phyloP scores from a whole-genome alignment of 768 basidiomycete species.

The Leccinum variicolor region DNA sequence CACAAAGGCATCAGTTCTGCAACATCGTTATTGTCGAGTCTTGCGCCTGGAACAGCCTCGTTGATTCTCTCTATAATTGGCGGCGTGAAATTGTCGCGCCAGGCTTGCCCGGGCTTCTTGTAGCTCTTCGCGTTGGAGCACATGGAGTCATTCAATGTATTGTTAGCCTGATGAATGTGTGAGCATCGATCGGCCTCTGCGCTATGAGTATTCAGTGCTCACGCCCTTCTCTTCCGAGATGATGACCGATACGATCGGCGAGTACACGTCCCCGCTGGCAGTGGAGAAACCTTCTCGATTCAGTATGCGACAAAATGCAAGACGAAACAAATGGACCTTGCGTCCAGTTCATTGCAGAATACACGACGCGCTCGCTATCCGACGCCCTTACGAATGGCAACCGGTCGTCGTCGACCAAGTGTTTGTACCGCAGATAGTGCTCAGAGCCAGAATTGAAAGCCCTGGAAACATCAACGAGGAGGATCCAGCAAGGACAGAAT shows the following conservation, averaged over 20 bases:
- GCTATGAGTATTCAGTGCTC: constrained; percentile 14
- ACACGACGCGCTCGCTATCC: constrained; percentile 54
- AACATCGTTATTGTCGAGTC: constrained; percentile 52
- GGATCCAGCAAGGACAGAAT: neutral
- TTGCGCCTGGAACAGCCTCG: constrained; percentile 56
- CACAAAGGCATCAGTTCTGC: constrained; percentile 68
- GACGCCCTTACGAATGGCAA: constrained; percentile 55
- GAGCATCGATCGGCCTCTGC: neutral
- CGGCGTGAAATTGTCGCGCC: constrained; percentile 54
- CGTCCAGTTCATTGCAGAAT: constrained; percentile 69
- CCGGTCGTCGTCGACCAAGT: constrained; percentile 40
- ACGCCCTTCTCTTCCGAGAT: constrained; percentile 47
- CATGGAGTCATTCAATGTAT: constrained; percentile 64
- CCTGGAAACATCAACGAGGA: constrained; percentile 25
- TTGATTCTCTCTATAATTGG: constrained; percentile 61
- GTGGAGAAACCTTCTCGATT: constrained; percentile 52
- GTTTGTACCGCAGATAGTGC: constrained; percentile 52
- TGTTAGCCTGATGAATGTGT: constrained; percentile 43
- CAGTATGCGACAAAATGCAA: neutral
- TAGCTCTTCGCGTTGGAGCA: constrained; percentile 56
- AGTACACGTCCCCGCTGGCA: constrained; percentile 45
- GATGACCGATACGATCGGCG: constrained; percentile 52
- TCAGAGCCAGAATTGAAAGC: constrained; percentile 50
- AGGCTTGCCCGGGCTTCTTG: constrained; percentile 43
- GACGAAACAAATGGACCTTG: constrained; percentile 38